Base-by-base conservation (phyloP, 495 filamentous ascomycete genomes). In the Penicillium waksmanii region DNA sequence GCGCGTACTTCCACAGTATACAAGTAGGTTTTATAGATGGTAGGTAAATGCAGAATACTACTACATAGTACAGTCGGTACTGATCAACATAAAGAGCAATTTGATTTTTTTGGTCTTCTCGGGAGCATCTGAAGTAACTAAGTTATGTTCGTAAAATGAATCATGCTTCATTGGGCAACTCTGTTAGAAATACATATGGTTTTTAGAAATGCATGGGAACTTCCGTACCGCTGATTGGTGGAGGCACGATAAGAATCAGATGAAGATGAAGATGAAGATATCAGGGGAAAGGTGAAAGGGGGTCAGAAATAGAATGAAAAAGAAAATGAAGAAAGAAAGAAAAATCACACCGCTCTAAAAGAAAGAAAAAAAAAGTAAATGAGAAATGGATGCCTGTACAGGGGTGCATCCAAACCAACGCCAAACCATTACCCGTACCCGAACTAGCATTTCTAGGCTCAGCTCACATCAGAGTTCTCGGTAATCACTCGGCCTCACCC, bases 401-500 rank as follows among this genome's bases (percentile, higher is more conserved):
- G 17, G 21, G 40, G 44, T 48, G 44, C 18, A 48, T 48, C 44
- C 44, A n/a, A 23, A 15, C 34, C 10, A 21, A 52, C 56, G 40
- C 18, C 40, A 56, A 34, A 25, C 3, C 18, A 34, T 44, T 35
- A 27, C 13, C 23, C 44, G 44, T 27, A 48, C 23, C 21, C 19
- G 21, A 48, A 12, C 13, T 51, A 2, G 25, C 25, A 27, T 5
- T 27, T 7, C 6, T 5, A 27, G 25, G 25, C 25, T 27, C 25
- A 27, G 25, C 25, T 27, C 25, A 27, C 42, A 53, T 84, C 71
- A 93, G n/a, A 96, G 77, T 74, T 95, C 90, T 44, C 87, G 81
- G 62, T 94, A 97, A 74, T 98, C 96, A 69, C 89, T 93, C 17
- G 92, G 92, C 47, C 95, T 82, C 54, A 89, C 86, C 61, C 88